Evolutionary conservation across 2,329 filamentous ascomycete species (phyloP), one percentile per base, ranked within the genome.

Genomic region (Penicillium sp.): DNA sequence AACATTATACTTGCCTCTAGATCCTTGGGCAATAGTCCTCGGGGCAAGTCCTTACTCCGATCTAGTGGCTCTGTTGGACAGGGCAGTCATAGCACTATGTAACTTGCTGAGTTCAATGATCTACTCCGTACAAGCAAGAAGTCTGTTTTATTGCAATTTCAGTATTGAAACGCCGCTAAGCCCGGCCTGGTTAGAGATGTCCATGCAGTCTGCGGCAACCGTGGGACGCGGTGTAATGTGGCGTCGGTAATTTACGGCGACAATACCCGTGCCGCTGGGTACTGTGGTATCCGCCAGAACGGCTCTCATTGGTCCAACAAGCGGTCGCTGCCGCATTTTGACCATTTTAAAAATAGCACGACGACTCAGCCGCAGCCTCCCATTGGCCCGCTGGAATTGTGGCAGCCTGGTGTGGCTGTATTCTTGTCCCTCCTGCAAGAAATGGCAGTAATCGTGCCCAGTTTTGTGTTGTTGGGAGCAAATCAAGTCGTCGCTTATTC

Each of bases 291-390:
- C 43, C 50, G 50, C 50, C 24, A 26, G 30, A 7, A 5, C 23
- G 24, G 21, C 11, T 6, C 26, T 50, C 46, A 58, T 58, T 54
- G 50, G 56, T 28, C 28, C 21, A 21, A 48, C 56, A 58, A 53
- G 50, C 56, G 51, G 52, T 33, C 52, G 42, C 52, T 42, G 52
- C 52, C 52, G 52, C 52, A 54, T 12, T 35, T n/a, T n/a, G n/a
- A n/a, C n/a, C n/a, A n/a, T n/a, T 1, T 1, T 43, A 46, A 54
- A 54, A 54, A 58, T 58, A 58, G 46, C 45, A 43, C 33, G 42
- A 52, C 40, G 45, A 24, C 52, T 55, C 43, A 46, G 28, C 30
- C 33, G 23, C 46, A 21, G 38, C 5, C 12, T 33, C 40, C 18
- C 28, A 53, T 48, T 16, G 52, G 43, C 43, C 14, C 26, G 23